phyloP scores from a whole-genome alignment of 768 basidiomycete genomes.

The Boletus patriciae region DNA sequence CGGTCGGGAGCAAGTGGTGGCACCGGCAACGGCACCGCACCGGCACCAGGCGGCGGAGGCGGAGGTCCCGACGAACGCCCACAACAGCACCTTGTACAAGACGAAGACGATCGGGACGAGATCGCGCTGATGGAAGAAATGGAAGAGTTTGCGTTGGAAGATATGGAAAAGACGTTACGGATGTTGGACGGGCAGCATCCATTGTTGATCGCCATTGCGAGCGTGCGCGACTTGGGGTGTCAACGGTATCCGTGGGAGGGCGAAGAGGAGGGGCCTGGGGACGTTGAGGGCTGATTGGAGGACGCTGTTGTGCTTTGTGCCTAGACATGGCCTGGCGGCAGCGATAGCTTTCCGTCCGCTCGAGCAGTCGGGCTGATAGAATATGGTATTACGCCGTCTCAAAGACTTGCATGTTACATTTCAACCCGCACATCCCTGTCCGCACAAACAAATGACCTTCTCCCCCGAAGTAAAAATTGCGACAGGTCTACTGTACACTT shows the following conservation, averaged over 20 bases:
- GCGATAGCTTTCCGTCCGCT: not conserved
- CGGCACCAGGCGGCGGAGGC: not conserved
- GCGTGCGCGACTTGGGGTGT: conserved; percentile 69
- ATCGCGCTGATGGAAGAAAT: conserved; percentile 74
- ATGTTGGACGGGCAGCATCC: conserved; percentile 59
- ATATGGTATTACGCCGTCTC: no score
- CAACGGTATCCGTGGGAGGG: conserved; percentile 47
- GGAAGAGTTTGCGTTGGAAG: conserved; percentile 79
- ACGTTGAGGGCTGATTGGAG: conserved; percentile 5
- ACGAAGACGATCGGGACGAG: conserved; percentile 63
- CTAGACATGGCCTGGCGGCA: no score
- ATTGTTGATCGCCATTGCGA: conserved; percentile 66
- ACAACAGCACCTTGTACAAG: not conserved
- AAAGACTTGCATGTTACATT: not conserved
- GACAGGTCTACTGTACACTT: not conserved
- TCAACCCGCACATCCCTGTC: no score
- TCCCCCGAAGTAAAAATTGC: not conserved
- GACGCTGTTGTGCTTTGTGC: not conserved
- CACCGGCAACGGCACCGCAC: no score
- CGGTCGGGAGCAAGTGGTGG: no score
- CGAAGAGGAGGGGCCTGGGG: conserved; percentile 40
- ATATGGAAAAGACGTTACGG: conserved; percentile 66
- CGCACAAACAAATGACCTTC: not conserved
- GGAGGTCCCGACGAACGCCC: not conserved
- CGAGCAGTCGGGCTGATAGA: not conserved